phyloP scores from a whole-genome alignment of 1,139 yeast genomes.

The Blastobotrys arbuscula region DNA sequence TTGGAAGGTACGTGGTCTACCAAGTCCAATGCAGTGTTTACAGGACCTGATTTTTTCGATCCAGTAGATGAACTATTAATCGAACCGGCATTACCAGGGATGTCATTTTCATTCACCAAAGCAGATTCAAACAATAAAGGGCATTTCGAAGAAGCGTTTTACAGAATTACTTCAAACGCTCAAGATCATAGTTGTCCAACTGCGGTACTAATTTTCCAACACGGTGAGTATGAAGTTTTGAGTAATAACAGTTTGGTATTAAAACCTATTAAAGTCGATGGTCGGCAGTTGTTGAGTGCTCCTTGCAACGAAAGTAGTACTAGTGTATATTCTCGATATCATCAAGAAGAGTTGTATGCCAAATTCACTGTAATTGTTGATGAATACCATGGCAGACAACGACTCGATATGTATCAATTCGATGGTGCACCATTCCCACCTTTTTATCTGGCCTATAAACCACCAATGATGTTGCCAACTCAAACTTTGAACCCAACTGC shows the following conservation, averaged over 20 bases:
- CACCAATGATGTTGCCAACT: slow-evolving; percentile 96
- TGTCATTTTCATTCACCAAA: slow-evolving; percentile 82
- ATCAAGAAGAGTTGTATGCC: slow-evolving; percentile 57
- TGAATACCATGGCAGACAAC: slow-evolving; percentile 75
- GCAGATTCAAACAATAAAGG: slow-evolving; percentile 51
- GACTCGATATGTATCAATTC: slow-evolving; percentile 66
- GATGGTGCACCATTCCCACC: slow-evolving; percentile 87
- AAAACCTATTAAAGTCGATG: slow-evolving; percentile 79
- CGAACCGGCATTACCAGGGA: slow-evolving; percentile 94
- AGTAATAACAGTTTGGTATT: slow-evolving; percentile 63
- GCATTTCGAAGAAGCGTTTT: slow-evolving; percentile 80
- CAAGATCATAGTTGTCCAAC: slow-evolving; percentile 72
- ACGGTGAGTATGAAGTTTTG: slow-evolving; percentile 66
- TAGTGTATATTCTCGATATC: slow-evolving; percentile 66
- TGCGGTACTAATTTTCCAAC: slow-evolving; percentile 81
- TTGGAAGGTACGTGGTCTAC: slow-evolving; percentile 89
- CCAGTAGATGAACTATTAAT: slow-evolving; percentile 90
- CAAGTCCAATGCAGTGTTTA: slow-evolving; percentile 87
- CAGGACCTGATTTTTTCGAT: slow-evolving; percentile 95
- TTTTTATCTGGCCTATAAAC: slow-evolving; percentile 81
- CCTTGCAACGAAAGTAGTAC: slow-evolving; percentile 55
- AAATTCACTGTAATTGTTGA: slow-evolving; percentile 58
- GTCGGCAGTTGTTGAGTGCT: slow-evolving; percentile 82
- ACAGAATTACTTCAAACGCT: slow-evolving; percentile 70
- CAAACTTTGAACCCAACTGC: slow-evolving; percentile 79